These are phyloP conservation scores for Phytophthora sp. DNA, from an alignment of 352 stramenopile genomes.

Conservation along the genomic window DNA sequence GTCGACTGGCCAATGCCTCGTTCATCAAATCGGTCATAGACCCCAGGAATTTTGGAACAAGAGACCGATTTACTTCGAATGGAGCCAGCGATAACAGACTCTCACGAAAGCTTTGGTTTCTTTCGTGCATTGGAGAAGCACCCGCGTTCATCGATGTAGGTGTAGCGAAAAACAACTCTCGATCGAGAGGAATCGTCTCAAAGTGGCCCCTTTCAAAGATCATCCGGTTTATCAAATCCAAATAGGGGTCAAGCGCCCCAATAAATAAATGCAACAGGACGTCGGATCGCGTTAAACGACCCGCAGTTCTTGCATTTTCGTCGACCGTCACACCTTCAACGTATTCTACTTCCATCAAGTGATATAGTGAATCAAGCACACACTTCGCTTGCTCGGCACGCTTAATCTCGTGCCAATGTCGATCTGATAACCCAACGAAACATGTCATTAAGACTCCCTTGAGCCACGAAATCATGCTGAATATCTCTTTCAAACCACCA, in stretches of 20 bases:
- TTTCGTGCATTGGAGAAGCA: slow-evolving; percentile 28
- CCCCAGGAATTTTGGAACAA: slow-evolving; percentile 59
- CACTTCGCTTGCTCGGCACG: slow-evolving; percentile 47
- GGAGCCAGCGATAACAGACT: slow-evolving; percentile 47
- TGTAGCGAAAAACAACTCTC: slow-evolving; percentile 62
- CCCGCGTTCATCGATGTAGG: slow-evolving; percentile 13
- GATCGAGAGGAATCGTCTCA: slow-evolving; percentile 46
- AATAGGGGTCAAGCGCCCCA: slow-evolving; percentile 50
- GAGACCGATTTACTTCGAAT: slow-evolving; percentile 41
- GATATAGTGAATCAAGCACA: slow-evolving; percentile 53
- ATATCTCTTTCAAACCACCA: slow-evolving; percentile 51
- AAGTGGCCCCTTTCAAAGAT: slow-evolving; percentile 57
- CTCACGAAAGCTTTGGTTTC: slow-evolving; percentile 48
- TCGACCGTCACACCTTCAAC: slow-evolving; percentile 38
- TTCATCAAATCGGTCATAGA: slow-evolving; percentile 43
- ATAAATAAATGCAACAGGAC: slow-evolving; percentile 57
- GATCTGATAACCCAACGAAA: slow-evolving; percentile 35
- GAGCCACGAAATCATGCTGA: slow-evolving; percentile 54
- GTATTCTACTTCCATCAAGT: slow-evolving; percentile 45
- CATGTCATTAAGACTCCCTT: slow-evolving; percentile 37
- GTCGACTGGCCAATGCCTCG: slow-evolving; percentile 61
- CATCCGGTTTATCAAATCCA: slow-evolving; percentile 54
- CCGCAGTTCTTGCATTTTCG: not conserved
- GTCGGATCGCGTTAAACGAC: slow-evolving; percentile 45
- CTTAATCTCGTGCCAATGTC: slow-evolving; percentile 34